Base-by-base conservation (phyloP, 208 protist genomes). In the Trypanosoma avium region DNA sequence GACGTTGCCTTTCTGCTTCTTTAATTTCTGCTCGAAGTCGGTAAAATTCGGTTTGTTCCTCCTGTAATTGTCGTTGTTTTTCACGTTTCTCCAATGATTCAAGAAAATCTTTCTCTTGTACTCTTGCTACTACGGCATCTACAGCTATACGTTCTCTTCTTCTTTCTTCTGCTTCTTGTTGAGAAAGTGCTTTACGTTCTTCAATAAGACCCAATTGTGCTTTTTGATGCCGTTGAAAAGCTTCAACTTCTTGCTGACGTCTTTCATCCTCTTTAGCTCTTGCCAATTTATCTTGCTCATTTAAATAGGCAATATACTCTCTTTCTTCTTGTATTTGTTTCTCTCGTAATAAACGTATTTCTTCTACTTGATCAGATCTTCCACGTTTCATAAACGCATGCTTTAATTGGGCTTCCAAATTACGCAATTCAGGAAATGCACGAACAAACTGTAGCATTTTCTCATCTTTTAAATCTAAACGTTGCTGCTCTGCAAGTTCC, bases 361-460 rank as follows among this genome's bases (percentile, higher is more conserved):
- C 81, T 19, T 69, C 79, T 43, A 93, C 70, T 60, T 94, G 87
- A 36, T 89, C 88, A 0, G 69, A 70, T n/a, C 87, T 82, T n/a
- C 73, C 77, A 65, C 92, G 91, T 32, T 79, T 82, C 56, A 89
- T 72, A 50, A 89, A 78, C 21, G 91, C 91, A 55, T 90, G 74
- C 55, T 85, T 86, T 35, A 97, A 69, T 66, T 74, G 64, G 40
- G 73, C 46, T 64, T 93, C 79, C 38, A 97, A 63, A 29, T 88
- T 72, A n/a, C 87, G 85, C 42, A 97, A 75, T 65, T 92, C 82
- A 0, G 88, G 88, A 48, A 79, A 84, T n/a, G 85, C 67, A 19
- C 84, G 73, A 12, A 82, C 88, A 3, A 93, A 75, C 71, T 94
- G 91, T 21, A 94, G 69, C 86, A 93, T 97, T 72, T 97, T 97